A percentile compares a stretch with the other conserved stretches of the same genome.
These are phyloP conservation scores for Dendrocalamus latiflorus DNA, from an alignment of 202 grass and related monocot genomes.

Conservation along the genomic window DNA sequence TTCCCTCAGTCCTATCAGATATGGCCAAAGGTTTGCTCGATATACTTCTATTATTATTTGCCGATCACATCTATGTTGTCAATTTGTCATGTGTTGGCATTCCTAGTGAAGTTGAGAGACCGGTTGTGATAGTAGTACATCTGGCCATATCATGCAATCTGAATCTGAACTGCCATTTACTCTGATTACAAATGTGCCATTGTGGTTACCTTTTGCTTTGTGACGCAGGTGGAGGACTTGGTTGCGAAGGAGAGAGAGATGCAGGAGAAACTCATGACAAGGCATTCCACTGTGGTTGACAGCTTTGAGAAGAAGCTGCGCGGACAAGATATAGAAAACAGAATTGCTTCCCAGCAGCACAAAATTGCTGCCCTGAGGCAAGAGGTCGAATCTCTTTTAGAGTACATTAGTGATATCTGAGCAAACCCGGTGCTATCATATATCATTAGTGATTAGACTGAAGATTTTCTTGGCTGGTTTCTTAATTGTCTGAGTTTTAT, in stretches of 20 bases:
- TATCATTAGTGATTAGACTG: slow-evolving; percentile 18
- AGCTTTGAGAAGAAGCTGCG: slow-evolving; percentile 90
- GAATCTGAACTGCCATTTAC: neutral
- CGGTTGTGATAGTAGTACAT: neutral
- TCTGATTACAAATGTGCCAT: neutral
- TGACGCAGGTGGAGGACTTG: slow-evolving; percentile 67
- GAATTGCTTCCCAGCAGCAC: slow-evolving; percentile 75
- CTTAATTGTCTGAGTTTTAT: neutral
- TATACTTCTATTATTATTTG: neutral
- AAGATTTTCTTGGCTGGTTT: neutral
- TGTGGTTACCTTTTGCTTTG: slow-evolving; percentile 10
- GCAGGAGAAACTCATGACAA: slow-evolving; percentile 86
- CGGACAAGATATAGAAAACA: slow-evolving; percentile 71
- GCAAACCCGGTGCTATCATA: neutral
- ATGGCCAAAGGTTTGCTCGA: slow-evolving; percentile 78
- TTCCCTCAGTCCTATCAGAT: slow-evolving; percentile 70
- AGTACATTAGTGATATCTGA: slow-evolving; percentile 76
- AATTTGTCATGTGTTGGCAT: neutral
- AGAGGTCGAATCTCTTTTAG: slow-evolving; percentile 73
- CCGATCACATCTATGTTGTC: neutral
- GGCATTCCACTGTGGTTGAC: slow-evolving; percentile 88
- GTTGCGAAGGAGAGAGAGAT: slow-evolving; percentile 76
- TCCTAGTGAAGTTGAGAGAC: neutral
- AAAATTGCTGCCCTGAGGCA: slow-evolving; percentile 66
- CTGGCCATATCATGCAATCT: neutral